Evolutionary conservation across 2,329 filamentous ascomycete species (phyloP).

Genomic region (Nothomitra cinnamomea): DNA sequence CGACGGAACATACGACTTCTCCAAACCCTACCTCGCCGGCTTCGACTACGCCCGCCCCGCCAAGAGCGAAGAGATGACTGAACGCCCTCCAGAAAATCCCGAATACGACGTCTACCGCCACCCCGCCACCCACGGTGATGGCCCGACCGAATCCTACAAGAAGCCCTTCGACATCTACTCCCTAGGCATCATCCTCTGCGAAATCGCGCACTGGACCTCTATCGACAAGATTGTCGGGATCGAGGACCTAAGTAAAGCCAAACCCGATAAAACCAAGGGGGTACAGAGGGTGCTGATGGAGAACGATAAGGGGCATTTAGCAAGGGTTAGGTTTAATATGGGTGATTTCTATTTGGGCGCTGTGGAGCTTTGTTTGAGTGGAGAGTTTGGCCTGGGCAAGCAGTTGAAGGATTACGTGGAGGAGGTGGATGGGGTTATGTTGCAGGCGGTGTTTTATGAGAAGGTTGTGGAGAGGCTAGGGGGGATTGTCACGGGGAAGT

Average conservation of each 20-base stretch:
- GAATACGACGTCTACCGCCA: conserved; percentile 27
- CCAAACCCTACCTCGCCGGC: conserved; percentile 30
- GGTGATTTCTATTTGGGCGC: neutral
- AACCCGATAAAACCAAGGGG: conserved; percentile 22
- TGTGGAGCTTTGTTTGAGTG: conserved; percentile 1
- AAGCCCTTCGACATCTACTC: conserved; percentile 28
- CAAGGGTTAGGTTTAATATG: neutral
- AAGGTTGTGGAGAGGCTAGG: conserved; percentile 28
- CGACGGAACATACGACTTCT: conserved; percentile 19
- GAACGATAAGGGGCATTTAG: conserved; percentile 8
- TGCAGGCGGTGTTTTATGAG: conserved; percentile 27
- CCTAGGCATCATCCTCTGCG: conserved; percentile 32
- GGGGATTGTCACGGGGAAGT: conserved; percentile 8
- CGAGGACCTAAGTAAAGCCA: conserved; percentile 17
- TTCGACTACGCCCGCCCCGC: conserved; percentile 39
- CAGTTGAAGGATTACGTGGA: conserved; percentile 26
- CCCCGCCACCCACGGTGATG: conserved; percentile 24
- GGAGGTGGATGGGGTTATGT: conserved; percentile 21
- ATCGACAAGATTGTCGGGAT: conserved; percentile 17
- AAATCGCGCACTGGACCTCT: conserved; percentile 32
- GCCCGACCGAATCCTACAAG: conserved; percentile 21
- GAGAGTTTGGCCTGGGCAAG: conserved; percentile 21
- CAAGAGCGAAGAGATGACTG: conserved; percentile 32
- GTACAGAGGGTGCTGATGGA: conserved; percentile 21
- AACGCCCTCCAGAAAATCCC: conserved; percentile 12